A percentile compares a stretch with the other conserved stretches of the same genome.
These are phyloP conservation scores for Lipomyces yamadae DNA, from an alignment of 805 yeast species.

Conservation along the genomic window DNA sequence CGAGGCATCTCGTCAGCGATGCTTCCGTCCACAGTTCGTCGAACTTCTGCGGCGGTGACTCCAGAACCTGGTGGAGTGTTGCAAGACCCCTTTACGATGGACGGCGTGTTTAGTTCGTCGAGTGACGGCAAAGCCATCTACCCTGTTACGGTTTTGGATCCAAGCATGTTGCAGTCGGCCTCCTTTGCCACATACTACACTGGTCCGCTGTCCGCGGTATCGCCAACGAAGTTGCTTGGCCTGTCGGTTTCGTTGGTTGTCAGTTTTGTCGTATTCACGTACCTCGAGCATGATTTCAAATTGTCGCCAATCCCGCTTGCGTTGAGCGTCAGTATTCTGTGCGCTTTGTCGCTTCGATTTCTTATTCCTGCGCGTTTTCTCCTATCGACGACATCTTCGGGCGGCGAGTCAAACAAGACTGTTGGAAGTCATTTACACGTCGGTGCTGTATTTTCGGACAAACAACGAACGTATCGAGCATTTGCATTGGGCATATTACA, in stretches of 20 bases:
- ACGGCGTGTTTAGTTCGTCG: slow-evolving; percentile 1
- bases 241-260: slow-evolving; percentile 25
- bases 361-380: slow-evolving; percentile 20
- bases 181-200: slow-evolving; percentile 29
- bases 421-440: slow-evolving; percentile 26
- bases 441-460: slow-evolving; percentile 29
- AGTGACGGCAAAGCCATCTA: slow-evolving; percentile 11
- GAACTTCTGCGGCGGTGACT: slow-evolving; percentile 27
- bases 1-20: slow-evolving; percentile 14
- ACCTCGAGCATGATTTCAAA: slow-evolving; percentile 12
- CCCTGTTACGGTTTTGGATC: slow-evolving; percentile 13
- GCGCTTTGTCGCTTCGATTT: slow-evolving; percentile 23
- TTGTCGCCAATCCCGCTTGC: slow-evolving; percentile 22
- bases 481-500: slow-evolving; percentile 28
- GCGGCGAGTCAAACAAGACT: slow-evolving; percentile 10
- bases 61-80: neutral
- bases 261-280: slow-evolving; percentile 19
- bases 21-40: slow-evolving; percentile 24
- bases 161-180: slow-evolving; percentile 6
- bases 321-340: slow-evolving; percentile 16
- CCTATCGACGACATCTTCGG: slow-evolving; percentile 11
- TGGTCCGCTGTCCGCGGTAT: slow-evolving; percentile 28
- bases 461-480: slow-evolving; percentile 24
- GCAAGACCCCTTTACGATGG: neutral
- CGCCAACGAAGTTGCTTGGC: slow-evolving; percentile 13